Base-by-base conservation (phyloP, 2,329 filamentous ascomycete genomes). In the Zelopaecilomyces penicillatus region DNA sequence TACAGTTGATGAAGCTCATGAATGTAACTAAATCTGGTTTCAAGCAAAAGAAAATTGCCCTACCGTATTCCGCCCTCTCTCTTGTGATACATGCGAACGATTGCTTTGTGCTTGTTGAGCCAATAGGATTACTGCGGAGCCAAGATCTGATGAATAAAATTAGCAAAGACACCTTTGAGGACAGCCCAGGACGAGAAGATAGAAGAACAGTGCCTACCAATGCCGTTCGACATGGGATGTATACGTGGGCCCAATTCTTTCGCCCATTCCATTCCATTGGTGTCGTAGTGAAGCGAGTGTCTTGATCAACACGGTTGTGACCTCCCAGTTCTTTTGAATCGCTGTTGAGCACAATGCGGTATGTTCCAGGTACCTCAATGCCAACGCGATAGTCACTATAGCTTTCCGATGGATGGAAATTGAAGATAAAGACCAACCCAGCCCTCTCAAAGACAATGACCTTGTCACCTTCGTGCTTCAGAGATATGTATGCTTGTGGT, bases 381-480 rank as follows among this genome's bases (percentile, higher is more conserved):
- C 93, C 93, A 39, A 98, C 83, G 33, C 91, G 81, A 64, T 96
- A 98, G 66, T 97, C 93, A 8, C 83, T 83, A 67, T 85, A 98
- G 65, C 88, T 95, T 54, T 83, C 69, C 29, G 78, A 79, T 0
- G 87, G 82, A 62, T 97, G 83, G 74, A 97, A 96, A 69, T 98
- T 98, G 76, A 98, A 97, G 56, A 96, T 76, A 73, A 90, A 98
- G 8, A 98, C 73, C 47, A 95, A 69, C 0, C 90, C 90, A 2
- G 82, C 93, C 30, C 93, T 80, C 71, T 98, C 93, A 62, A 96
- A 98, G 4, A 95, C 90, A 52, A 98, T 80, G 37, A 97, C 83
- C 70, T 97, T 98, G 69, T 98, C 93, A 19, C 67, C 73, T 60
- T 97, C 89, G 62, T 98, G 82, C 76, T 97, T 98, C 54, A 97